These are phyloP conservation scores for Gaeumannomyces tritici DNA, from an alignment of 2,329 filamentous ascomycete genomes.

Conservation along the genomic window DNA sequence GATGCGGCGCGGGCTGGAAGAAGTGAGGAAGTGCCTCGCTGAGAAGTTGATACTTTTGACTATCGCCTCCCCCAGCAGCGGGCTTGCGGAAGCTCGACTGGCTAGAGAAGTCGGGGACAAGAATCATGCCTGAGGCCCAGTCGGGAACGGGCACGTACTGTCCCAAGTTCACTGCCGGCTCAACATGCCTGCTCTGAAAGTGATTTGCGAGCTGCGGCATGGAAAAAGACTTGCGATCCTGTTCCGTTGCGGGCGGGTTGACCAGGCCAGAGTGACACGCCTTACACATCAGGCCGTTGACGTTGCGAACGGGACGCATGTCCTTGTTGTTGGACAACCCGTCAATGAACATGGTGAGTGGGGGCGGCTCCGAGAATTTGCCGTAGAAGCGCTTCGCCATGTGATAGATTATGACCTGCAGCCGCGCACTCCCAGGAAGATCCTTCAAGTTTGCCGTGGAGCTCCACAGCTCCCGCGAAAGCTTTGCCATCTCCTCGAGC, in stretches of 20 bases:
- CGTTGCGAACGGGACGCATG: conserved; percentile 44
- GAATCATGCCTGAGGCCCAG: conserved; percentile 38
- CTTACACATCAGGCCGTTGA: conserved; percentile 46
- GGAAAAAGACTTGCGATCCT: conserved; percentile 35
- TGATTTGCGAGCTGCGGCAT: conserved; percentile 51
- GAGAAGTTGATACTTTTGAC: conserved; percentile 23
- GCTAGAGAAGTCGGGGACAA: conserved; percentile 23
- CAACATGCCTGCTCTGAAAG: conserved; percentile 36
- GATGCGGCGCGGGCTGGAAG: conserved; percentile 12
- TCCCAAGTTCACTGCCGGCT: conserved; percentile 14
- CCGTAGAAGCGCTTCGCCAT: conserved; percentile 46
- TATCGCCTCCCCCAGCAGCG: conserved; percentile 16
- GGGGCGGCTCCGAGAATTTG: conserved; percentile 46
- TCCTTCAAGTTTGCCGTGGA: conserved; percentile 48
- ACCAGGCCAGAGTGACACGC: conserved; percentile 34
- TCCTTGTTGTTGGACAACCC: conserved; percentile 45
- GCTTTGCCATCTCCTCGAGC: conserved; percentile 41
- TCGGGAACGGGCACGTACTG: conserved; percentile 19
- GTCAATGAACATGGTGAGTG: conserved; percentile 49
- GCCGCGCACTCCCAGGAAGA: conserved; percentile 50
- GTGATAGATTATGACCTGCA: conserved; percentile 56
- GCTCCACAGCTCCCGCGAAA: conserved; percentile 55
- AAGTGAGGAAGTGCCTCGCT: conserved; percentile 27
- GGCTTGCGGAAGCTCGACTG: conserved; percentile 19
- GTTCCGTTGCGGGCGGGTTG: conserved; percentile 13